Percentiles rank a stretch among this genome's conserved stretches.
Conservation (phyloP, 140 eudicot species). For the Senecio squalidus region DNA sequence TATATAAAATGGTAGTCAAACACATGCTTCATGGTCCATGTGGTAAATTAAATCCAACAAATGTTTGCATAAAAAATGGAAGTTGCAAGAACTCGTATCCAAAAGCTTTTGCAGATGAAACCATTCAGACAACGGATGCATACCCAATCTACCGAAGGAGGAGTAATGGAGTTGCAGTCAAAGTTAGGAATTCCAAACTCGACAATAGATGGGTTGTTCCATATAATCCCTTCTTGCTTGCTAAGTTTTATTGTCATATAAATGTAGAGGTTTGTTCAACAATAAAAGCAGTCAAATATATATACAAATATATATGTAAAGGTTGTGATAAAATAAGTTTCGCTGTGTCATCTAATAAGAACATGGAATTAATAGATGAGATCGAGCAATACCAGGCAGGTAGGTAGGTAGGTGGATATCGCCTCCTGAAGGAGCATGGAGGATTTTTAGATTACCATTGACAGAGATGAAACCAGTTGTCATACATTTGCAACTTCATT, state of each 20-base stretch:
- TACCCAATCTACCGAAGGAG: constrained; percentile 13
- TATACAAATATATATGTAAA: constrained; percentile 24
- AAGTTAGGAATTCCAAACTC: too few relatives aligned
- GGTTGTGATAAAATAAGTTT: too few relatives aligned
- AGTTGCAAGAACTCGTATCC: constrained; percentile 15
- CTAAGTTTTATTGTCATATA: too few relatives aligned
- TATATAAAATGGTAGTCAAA: constrained; percentile 6
- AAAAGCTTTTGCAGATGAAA: background rate
- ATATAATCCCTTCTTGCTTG: too few relatives aligned
- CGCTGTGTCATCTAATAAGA: too few relatives aligned
- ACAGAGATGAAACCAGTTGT: too few relatives aligned
- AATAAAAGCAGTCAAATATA: too few relatives aligned
- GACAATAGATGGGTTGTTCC: too few relatives aligned
- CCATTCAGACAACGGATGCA: background rate
- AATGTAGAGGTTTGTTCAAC: too few relatives aligned
- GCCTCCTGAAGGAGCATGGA: constrained; percentile 22
- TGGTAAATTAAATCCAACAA: constrained; percentile 1
- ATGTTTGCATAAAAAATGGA: constrained; percentile 15
- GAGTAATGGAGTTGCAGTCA: background rate
- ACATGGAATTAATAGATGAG: too few relatives aligned
- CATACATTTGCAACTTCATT: too few relatives aligned
- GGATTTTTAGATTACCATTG: constrained; percentile 13
- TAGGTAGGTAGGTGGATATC: constrained; percentile 23
- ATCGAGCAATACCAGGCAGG: constrained; percentile 4
- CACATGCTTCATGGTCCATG: constrained; percentile 44